phyloP scores from a whole-genome alignment of 1,139 yeast genomes.

The Geotrichum fermentans region DNA sequence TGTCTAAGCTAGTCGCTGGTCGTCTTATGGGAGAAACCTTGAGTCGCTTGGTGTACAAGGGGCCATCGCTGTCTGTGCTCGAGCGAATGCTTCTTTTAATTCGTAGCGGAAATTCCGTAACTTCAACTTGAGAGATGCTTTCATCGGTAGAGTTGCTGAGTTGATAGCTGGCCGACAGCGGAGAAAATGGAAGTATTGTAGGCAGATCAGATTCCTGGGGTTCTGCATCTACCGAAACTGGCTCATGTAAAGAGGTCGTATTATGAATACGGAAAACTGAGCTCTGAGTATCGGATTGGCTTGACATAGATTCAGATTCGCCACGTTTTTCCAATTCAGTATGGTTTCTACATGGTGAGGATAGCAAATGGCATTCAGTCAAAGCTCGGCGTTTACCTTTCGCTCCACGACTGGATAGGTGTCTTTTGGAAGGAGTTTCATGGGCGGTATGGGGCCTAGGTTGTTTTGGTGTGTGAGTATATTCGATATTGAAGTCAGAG shows the following conservation, averaged over 20 bases:
- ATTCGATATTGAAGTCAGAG: conserved; percentile 1
- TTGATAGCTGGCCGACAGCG: neutral
- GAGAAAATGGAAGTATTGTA: conserved; percentile 1
- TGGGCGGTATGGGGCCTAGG: conserved; percentile 1
- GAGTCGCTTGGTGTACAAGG: neutral
- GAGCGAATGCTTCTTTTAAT: neutral
- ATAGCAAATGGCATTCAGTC: neutral
- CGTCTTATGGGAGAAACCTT: neutral
- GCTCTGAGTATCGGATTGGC: no score
- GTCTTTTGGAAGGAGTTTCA: neutral
- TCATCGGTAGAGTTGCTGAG: neutral
- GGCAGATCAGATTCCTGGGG: no score
- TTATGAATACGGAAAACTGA: no score
- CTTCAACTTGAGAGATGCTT: neutral
- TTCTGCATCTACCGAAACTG: no score
- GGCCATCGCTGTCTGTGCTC: neutral
- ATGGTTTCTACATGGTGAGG: no score
- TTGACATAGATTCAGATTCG: no score
- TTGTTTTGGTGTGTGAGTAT: neutral
- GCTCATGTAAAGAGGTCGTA: no score
- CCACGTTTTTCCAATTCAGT: no score
- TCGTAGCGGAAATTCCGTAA: neutral
- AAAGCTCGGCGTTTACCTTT: conserved; percentile 6
- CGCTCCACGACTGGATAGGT: conserved; percentile 1
- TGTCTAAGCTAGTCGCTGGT: conserved; percentile 11